Conservation (phyloP, 164 flowering plant species). For the Nymphaea colorata region DNA sequence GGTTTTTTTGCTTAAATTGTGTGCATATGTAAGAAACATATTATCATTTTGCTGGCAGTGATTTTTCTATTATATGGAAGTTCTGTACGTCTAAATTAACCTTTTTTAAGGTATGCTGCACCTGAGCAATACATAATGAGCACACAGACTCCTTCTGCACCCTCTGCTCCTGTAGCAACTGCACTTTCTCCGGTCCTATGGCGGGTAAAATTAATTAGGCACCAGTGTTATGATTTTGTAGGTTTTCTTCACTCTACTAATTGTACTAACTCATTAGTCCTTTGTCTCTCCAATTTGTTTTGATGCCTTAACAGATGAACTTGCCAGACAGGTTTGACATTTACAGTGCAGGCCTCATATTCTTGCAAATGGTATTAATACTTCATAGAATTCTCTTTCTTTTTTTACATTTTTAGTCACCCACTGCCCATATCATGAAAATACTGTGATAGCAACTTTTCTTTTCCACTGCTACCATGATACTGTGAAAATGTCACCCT, state of each 20-base stretch:
- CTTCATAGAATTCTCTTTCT: neutral
- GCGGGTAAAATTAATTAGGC: conserved; percentile 38
- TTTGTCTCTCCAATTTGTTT: no score
- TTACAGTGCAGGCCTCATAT: conserved; percentile 88
- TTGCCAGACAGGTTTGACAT: conserved; percentile 93
- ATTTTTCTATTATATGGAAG: no score
- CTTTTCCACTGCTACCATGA: no score
- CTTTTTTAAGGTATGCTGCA: conserved; percentile 65
- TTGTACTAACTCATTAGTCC: no score
- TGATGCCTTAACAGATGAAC: conserved; percentile 57
- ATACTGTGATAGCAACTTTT: no score
- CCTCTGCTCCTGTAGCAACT: conserved; percentile 92
- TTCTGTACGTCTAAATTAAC: no score
- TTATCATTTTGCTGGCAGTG: no score
- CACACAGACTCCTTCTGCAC: conserved; percentile 98
- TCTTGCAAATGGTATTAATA: conserved; percentile 68
- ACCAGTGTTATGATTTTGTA: conserved; percentile 1
- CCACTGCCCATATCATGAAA: no score
- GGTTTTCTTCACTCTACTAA: neutral
- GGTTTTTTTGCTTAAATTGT: no score
- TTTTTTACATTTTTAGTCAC: neutral
- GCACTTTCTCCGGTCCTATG: conserved; percentile 96
- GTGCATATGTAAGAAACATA: no score
- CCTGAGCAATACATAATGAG: conserved; percentile 99
- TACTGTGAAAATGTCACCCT: no score